Conservation (phyloP, 768 basidiomycete species). For the Pulveroboletus sp. region DNA sequence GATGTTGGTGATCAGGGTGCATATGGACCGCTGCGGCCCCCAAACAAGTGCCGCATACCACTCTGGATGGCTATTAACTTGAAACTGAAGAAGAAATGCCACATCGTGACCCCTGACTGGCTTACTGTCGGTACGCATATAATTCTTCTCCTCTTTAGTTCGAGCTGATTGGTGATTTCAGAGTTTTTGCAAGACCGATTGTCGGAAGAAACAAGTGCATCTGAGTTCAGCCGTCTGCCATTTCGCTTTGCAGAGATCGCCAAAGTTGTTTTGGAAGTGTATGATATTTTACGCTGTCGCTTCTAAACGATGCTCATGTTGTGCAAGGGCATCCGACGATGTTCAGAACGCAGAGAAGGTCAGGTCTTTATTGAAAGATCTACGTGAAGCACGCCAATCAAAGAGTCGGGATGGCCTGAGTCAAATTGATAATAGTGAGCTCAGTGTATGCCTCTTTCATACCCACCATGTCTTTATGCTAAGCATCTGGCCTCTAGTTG, state of each 20-base stretch:
- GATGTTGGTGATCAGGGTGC: constrained; percentile 57
- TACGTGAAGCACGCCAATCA: constrained; percentile 94
- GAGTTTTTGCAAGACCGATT: constrained; percentile 81
- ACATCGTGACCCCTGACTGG: constrained; percentile 90
- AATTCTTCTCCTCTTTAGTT: neutral
- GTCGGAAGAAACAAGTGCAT: constrained; percentile 67
- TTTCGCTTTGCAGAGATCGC: constrained; percentile 89
- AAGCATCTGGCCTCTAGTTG: constrained; percentile 44
- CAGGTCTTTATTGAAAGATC: constrained; percentile 82
- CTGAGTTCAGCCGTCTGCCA: constrained; percentile 76
- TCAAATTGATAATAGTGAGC: constrained; percentile 76
- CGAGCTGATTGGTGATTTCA: constrained; percentile 28
- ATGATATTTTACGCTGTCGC: constrained; percentile 27
- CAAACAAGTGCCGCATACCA: constrained; percentile 81
- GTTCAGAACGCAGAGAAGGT: constrained; percentile 81
- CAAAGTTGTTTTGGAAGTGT: constrained; percentile 94
- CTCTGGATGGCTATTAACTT: constrained; percentile 95
- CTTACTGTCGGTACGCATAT: constrained; percentile 67
- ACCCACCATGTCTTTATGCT: neutral
- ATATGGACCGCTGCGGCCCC: constrained; percentile 91
- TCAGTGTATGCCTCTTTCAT: constrained; percentile 56
- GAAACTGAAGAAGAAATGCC: constrained; percentile 92
- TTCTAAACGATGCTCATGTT: neutral
- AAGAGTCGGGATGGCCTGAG: constrained; percentile 87
- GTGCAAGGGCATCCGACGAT: constrained; percentile 82